phyloP scores from a whole-genome alignment of 1,139 yeast species.

The Saccharomycopsis crataegensis region DNA sequence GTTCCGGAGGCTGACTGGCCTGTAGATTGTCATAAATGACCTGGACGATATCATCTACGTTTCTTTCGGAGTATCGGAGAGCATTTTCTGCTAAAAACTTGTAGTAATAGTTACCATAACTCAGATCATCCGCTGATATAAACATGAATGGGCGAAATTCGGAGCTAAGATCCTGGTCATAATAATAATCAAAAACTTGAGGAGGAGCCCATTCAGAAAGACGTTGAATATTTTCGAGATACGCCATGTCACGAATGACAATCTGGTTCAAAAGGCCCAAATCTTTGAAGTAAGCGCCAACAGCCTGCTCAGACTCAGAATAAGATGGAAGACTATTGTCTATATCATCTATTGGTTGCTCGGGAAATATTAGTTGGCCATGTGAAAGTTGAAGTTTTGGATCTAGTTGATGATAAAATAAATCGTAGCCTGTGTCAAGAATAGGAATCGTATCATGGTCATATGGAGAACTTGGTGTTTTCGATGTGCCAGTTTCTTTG shows the following conservation, averaged over 20 bases:
- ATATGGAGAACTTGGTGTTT: not conserved
- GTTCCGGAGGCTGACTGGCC: too few species aligned
- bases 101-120: constrained; percentile 19
- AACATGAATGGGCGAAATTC: constrained; percentile 19
- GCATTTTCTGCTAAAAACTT: constrained; percentile 20
- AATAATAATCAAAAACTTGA: constrained; percentile 15
- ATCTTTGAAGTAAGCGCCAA: constrained; percentile 16
- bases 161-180: constrained; percentile 10
- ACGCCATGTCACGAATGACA: constrained; percentile 14
- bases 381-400: constrained; percentile 11
- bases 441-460: constrained; percentile 1
- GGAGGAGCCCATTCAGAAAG: constrained; percentile 2
- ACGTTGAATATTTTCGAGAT: constrained; percentile 13
- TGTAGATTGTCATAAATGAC: constrained; percentile 18
- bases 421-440: constrained; percentile 15
- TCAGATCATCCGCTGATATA: constrained; percentile 5
- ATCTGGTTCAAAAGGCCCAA: constrained; percentile 17
- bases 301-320: constrained; percentile 17
- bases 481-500: not conserved
- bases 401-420: constrained; percentile 17
- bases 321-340: constrained; percentile 15
- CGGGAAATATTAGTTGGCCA: constrained; percentile 1
- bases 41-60: constrained; percentile 19
- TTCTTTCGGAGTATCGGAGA: constrained; percentile 18
- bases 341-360: not conserved